Conservation (phyloP, 192 early-diverging fungal genomes). For the Coemansia umbellata region DNA sequence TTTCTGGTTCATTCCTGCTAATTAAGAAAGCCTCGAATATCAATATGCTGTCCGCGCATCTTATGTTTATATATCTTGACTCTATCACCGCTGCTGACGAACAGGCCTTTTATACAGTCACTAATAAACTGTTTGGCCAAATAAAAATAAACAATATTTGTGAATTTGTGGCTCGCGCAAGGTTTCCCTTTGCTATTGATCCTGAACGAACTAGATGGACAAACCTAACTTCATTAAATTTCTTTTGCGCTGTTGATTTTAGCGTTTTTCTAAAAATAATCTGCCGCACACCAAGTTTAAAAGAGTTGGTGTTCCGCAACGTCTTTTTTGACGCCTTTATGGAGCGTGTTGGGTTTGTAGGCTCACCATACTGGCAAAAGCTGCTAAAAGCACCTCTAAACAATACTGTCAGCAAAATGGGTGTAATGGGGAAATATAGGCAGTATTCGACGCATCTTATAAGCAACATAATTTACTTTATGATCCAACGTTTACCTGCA, state of each 20-base stretch:
- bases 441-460: not conserved
- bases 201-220: not conserved
- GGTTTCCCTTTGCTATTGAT: not conserved
- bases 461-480: not conserved
- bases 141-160: not conserved
- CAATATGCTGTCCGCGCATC: not conserved
- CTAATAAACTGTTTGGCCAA: not conserved
- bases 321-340: not conserved
- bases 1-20: not conserved
- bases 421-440: not conserved
- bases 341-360: not conserved
- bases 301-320: not conserved
- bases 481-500: not conserved
- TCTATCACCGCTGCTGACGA: not conserved
- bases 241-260: not conserved
- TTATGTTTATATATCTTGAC: not conserved
- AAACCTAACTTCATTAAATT: not conserved
- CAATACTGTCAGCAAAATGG: not conserved
- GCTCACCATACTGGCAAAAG: not conserved
- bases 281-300: not conserved
- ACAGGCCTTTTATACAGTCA: not conserved
- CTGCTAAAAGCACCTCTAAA: not conserved
- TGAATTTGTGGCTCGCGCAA: not conserved
- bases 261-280: not conserved
- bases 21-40: not conserved